These are phyloP conservation scores for Sarcodon aspratus DNA, from an alignment of 768 basidiomycete species.

Conservation along the genomic window DNA sequence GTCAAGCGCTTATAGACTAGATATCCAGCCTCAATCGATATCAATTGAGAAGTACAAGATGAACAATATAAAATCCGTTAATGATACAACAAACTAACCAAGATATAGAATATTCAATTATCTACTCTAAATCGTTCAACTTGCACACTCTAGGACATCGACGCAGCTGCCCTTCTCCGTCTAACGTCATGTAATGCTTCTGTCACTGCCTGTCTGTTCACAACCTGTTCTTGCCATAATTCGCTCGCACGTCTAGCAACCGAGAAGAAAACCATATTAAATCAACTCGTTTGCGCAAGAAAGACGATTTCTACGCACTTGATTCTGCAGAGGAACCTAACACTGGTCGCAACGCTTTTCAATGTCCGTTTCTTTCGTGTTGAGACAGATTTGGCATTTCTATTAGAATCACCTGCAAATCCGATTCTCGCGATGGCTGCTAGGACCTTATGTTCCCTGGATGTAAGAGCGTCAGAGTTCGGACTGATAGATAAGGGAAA, in stretches of 20 bases:
- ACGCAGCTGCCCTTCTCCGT: slow-evolving; percentile 7
- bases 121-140: no score
- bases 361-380: slow-evolving; percentile 35
- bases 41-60: no score
- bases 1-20: no score
- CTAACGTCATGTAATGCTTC: slow-evolving; percentile 67
- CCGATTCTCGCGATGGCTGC: slow-evolving; percentile 71
- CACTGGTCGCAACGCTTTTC: slow-evolving; percentile 40
- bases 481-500: not conserved
- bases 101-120: no score
- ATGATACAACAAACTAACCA: no score
- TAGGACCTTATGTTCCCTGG: slow-evolving; percentile 59
- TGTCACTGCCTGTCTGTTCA: slow-evolving; percentile 47
- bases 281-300: not conserved
- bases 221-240: slow-evolving; percentile 51
- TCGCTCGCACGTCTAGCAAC: slow-evolving; percentile 43
- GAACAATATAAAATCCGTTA: no score
- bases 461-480: not conserved
- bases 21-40: no score
- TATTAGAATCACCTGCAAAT: slow-evolving; percentile 34
- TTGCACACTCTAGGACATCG: no score
- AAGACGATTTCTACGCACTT: slow-evolving; percentile 33
- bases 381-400: slow-evolving; percentile 7
- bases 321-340: slow-evolving; percentile 54
- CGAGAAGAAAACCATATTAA: slow-evolving; percentile 4